Evolutionary conservation across 345 rosid species (phyloP).

Genomic region (Balakata baccata): DNA sequence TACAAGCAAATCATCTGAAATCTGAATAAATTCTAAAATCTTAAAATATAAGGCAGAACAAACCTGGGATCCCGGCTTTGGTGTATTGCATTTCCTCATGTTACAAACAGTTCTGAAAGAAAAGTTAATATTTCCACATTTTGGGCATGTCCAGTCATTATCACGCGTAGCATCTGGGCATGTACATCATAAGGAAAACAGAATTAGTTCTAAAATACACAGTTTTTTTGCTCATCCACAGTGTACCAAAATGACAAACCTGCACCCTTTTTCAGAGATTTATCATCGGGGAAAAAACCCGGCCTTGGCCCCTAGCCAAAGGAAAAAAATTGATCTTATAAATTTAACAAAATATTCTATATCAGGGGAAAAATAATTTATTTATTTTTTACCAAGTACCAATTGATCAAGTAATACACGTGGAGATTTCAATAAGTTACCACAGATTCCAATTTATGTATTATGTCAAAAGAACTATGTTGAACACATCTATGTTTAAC

Average conservation of each 20-base stretch:
- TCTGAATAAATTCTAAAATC: too few species aligned
- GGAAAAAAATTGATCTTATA: constrained; percentile 2
- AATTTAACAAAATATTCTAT: constrained; percentile 4
- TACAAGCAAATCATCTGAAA: too few species aligned
- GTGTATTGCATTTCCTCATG: constrained; percentile 99
- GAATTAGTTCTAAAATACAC: background rate
- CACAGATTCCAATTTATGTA: too few species aligned
- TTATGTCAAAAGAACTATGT: background rate
- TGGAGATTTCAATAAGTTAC: too few species aligned
- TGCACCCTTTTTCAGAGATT: constrained; percentile 58
- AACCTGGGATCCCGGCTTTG: constrained; percentile 97
- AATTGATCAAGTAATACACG: too few species aligned
- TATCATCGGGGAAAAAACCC: constrained; percentile 76
- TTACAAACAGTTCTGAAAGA: constrained; percentile 92
- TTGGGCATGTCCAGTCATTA: constrained; percentile 97
- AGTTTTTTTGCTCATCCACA: background rate
- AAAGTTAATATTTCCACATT: constrained; percentile 94
- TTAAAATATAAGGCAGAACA: constrained; percentile 1
- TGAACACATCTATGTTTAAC: background rate
- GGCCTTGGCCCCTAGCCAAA: constrained; percentile 76
- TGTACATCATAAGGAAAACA: constrained; percentile 10
- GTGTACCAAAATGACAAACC: constrained; percentile 25
- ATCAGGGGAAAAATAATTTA: background rate
- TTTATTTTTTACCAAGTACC: too few species aligned
- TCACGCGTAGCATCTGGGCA: constrained; percentile 69